Base-by-base conservation (phyloP, 805 yeast genomes). In the Metschnikowia koreensis region DNA sequence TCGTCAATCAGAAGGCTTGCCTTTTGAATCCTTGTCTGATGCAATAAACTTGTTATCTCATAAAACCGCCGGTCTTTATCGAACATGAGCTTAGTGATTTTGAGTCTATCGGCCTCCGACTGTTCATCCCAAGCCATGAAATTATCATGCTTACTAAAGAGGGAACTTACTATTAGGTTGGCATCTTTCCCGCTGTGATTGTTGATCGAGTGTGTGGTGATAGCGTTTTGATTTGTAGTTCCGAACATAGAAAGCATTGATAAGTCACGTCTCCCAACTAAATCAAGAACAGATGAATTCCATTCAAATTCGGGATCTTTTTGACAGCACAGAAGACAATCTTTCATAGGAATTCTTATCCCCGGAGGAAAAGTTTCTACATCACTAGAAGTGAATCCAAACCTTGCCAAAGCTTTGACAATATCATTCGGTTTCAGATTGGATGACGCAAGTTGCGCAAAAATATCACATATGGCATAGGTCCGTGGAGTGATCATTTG, bases 311-410 rank as follows among this genome's bases (percentile, higher is more conserved):
- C 78, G 1, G 83, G 76, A 27, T 68, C 73, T 48, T 75, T 80
- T 66, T 80, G 89, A 60, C 84, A 77, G 46, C 64, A 62, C 59
- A 76, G 73, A 15, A 87, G 67, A 1, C 83, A 79, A 52, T 83
- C 90, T 55, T 81, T 81, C 44, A 92, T 66, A 0, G 96, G 89
- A 5, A 87, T 66, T 33, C 79, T 68, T 1, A 91, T 73, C 0
- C 96, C 96, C 2, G 82, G 67, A 0, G 97, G 97, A 58, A 77
- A 87, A 0, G 90, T 79, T 39, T 87, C 88, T 6, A 90, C 65
- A 44, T 79, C 82, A 4, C 69, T 66, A 16, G 70, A 61, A 1
- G 76, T 71, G 16, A 89, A 76, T 5, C 77, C 79, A 53, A 79
- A 77, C 34, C 81, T 84, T 9, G 79, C 79, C 77, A 89, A 78